Evolutionary conservation across 768 basidiomycete species (phyloP), one percentile per base, ranked within the genome.

Genomic region (Nidularia pulvinata): DNA sequence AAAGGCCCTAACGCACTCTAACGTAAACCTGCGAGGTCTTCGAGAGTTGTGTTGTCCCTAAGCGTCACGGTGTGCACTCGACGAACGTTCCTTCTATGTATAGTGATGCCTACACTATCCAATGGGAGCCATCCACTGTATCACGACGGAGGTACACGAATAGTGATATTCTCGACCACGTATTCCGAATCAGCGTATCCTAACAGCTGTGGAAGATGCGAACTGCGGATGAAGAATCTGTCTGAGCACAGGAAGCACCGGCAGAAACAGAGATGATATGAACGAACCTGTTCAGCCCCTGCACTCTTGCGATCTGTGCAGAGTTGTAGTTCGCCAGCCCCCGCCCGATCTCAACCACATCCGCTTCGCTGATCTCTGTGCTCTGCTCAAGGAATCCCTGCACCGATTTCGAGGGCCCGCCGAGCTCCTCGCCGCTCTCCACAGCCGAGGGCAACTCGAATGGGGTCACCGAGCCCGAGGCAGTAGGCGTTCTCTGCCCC

Each of bases 131-230:
- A n/a, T n/a, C n/a, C n/a, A n/a, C n/a, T n/a, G n/a, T 6, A 32
- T 45, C 42, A 61, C 58, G 49, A 62, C 58, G 84, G 80, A 9
- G 79, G 76, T 42, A 83, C 65, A 50, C 88, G 80, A 50, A 96
- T 89, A 2, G 91, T 93, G 61, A 97, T 87, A 63, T 95, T 93
- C 65, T 98, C 97, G 5, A 96, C 95, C 47, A 98, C 95, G 72
- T 98, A 91, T 67, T 98, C 97, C 30, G 93, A 91, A 65, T 99
- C 97, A 11, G 91, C 91, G 68, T 99, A 98, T 2, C 95, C 96
- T 47, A 99, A 69, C 5, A 95, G 62, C 55, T 86, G 82, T 7
- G 88, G 75, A 37, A 99, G 84, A 49, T 90, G 80, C 1, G 92
- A 87, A 59, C 96, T 98, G 65, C 5, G 33, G 49, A 53, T 60